Evolutionary conservation across 331 rosid species (phyloP).

Genomic region (Erythrophleum ivorense): DNA sequence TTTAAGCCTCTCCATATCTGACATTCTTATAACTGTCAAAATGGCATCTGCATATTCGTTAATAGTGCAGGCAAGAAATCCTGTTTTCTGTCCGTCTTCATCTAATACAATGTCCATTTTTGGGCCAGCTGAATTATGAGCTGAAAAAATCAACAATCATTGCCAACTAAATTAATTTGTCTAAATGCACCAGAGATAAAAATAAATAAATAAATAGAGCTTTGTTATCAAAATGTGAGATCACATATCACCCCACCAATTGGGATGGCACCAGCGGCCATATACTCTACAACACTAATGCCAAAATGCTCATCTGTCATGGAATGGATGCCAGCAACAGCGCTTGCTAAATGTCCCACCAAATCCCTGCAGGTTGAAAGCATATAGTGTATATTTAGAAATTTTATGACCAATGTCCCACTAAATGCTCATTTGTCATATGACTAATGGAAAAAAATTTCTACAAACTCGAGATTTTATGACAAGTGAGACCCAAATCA

Average conservation of each 20-base stretch:
- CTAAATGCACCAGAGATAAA: not conserved
- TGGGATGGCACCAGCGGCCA: slow-evolving; percentile 99
- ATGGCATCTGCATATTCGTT: slow-evolving; percentile 91
- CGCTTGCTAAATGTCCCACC: slow-evolving; percentile 71
- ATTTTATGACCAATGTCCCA: too few species aligned
- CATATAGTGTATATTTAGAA: not conserved
- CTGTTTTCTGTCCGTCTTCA: slow-evolving; percentile 83
- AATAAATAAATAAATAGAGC: not conserved
- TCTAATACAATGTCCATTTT: slow-evolving; percentile 90
- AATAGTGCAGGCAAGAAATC: slow-evolving; percentile 74
- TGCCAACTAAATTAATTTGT: slow-evolving; percentile 24
- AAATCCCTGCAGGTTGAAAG: slow-evolving; percentile 68
- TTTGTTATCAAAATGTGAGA: slow-evolving; percentile 13
- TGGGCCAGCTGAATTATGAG: slow-evolving; percentile 98
- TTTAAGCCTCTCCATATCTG: slow-evolving; percentile 63
- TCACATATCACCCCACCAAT: slow-evolving; percentile 61
- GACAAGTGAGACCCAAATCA: not conserved
- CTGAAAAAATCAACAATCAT: slow-evolving; percentile 50
- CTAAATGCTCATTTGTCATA: not conserved
- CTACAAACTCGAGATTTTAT: not conserved
- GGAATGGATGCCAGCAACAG: slow-evolving; percentile 91
- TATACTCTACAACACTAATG: slow-evolving; percentile 89
- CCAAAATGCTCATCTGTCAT: slow-evolving; percentile 99
- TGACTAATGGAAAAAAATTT: not conserved
- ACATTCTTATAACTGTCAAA: slow-evolving; percentile 61